Evolutionary conservation across 2,329 filamentous ascomycete genomes (phyloP).

Genomic region (Raffaelea albimanens): DNA sequence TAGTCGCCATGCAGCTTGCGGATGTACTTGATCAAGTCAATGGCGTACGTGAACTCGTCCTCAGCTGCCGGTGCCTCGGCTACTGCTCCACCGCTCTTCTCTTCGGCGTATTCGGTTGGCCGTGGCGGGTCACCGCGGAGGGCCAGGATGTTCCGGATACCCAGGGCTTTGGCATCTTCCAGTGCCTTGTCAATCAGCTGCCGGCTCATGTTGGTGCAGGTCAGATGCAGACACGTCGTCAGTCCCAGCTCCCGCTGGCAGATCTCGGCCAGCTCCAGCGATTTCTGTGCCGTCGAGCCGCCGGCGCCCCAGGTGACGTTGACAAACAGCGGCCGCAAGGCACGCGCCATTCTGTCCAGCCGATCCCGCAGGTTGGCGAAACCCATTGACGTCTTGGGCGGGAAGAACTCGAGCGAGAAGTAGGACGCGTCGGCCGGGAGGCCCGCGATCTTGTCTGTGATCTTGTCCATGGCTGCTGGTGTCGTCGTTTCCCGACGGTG

Average conservation of each 20-base stretch:
- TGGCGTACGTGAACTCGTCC: slow-evolving; percentile 78
- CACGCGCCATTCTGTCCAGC: slow-evolving; percentile 88
- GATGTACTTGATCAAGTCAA: slow-evolving; percentile 87
- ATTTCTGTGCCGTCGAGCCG: slow-evolving; percentile 83
- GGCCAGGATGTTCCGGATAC: slow-evolving; percentile 88
- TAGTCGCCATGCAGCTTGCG: slow-evolving; percentile 78
- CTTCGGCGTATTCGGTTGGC: slow-evolving; percentile 73
- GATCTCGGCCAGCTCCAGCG: slow-evolving; percentile 86
- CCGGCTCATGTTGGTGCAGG: slow-evolving; percentile 95
- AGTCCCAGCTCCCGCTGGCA: slow-evolving; percentile 87
- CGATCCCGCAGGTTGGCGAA: slow-evolving; percentile 72
- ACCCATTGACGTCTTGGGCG: slow-evolving; percentile 92
- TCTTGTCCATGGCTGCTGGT: slow-evolving; percentile 60
- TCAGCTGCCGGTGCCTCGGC: slow-evolving; percentile 39
- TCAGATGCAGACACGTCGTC: slow-evolving; percentile 91
- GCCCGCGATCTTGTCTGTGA: slow-evolving; percentile 90
- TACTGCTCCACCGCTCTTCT: slow-evolving; percentile 11
- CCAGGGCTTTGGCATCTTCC: slow-evolving; percentile 80
- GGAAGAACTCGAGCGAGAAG: slow-evolving; percentile 98
- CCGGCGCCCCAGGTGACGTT: slow-evolving; percentile 98
- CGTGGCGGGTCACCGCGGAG: slow-evolving; percentile 85
- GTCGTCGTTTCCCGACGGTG: background rate
- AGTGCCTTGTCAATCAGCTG: slow-evolving; percentile 78
- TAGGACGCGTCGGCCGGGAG: slow-evolving; percentile 73
- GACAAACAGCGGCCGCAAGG: slow-evolving; percentile 84